Base-by-base conservation (phyloP, 768 basidiomycete species). In the Arthromyces matolae region DNA sequence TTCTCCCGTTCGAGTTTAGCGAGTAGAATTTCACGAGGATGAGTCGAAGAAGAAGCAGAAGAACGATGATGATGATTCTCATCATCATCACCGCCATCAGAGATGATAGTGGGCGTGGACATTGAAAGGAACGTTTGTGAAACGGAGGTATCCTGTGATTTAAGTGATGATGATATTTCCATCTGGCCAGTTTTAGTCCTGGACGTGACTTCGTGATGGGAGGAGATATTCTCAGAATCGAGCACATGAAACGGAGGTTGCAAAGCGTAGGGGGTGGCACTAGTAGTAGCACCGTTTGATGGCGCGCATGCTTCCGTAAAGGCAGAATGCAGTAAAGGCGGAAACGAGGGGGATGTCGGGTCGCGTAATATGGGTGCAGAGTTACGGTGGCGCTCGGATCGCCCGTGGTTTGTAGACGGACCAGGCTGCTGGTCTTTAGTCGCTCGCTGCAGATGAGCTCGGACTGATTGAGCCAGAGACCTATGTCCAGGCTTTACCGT, bases 391-490 rank as follows among this genome's bases (percentile, higher is more conserved):
- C 32, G 38, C 42, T 42, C 36, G 14, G 40, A 12, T 34, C 18
- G n/a, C n/a, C 43, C 12, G 10, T 34, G 19, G 28, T 19, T 39
- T 39, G n/a, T 32, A 42, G 29, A 32, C n/a, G n/a, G n/a, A 25
- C 31, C 28, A 25, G 27, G n/a, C 2, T 12, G 8, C 14, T 16
- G 35, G 2, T 31, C 19, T 20, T 41, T 47, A 5, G 27, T 34
- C 13, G 31, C 47, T n/a, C 37, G 25, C 24, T 55, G 52, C 40
- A 81, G 71, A 58, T 80, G 70, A 1, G 74, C 73, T 32, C 72
- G 75, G 3, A 81, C 69, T 12, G 77, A 72, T 45, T 77, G 71
- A 34, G 67, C 63, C 27, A 80, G 65, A 52, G 64, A 73, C 52
- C 68, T 71, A 50, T 70, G 64, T 28, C 60, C 50, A 31, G 38